Percentiles rank a stretch among this genome's conserved stretches.
These are phyloP conservation scores for Cytospora leucostoma DNA, from an alignment of 2,329 filamentous ascomycete genomes.

Conservation along the genomic window DNA sequence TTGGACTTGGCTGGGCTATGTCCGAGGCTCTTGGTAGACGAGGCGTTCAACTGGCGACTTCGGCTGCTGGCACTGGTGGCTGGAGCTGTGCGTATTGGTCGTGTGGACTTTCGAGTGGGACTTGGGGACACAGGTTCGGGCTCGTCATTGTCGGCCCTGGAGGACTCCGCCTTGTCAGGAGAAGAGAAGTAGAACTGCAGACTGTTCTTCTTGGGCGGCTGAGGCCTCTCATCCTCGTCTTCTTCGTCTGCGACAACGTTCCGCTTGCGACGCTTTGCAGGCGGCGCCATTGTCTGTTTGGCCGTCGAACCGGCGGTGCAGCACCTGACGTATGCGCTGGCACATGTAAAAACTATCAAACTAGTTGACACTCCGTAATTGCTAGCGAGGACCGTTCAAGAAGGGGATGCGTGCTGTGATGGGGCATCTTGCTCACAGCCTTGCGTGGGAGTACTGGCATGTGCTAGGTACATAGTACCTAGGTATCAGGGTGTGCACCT, in stretches of 20 bases:
- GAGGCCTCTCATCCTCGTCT: conserved; percentile 46
- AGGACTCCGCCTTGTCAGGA: conserved; percentile 42
- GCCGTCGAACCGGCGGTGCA: conserved; percentile 30
- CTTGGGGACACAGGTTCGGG: conserved; percentile 44
- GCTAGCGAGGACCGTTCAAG: not conserved
- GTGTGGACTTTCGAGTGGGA: conserved; percentile 40
- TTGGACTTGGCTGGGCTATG: conserved; percentile 46
- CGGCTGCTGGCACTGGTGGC: conserved; percentile 29
- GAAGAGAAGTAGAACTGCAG: conserved; percentile 58
- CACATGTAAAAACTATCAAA: not conserved
- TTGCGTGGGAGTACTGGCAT: not conserved
- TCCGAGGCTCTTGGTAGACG: conserved; percentile 42
- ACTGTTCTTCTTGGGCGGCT: conserved; percentile 42
- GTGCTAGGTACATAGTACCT: not conserved
- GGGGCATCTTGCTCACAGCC: not conserved
- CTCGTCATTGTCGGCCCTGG: conserved; percentile 30
- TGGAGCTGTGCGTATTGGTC: conserved; percentile 27
- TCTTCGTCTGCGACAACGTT: conserved; percentile 54
- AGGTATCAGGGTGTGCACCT: no score
- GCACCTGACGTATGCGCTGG: conserved; percentile 21
- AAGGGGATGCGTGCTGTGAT: conserved; percentile 5
- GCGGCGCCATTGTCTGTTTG: conserved; percentile 53
- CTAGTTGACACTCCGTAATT: conserved; percentile 3
- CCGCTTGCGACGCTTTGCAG: conserved; percentile 60
- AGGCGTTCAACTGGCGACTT: conserved; percentile 31